phyloP scores from a whole-genome alignment of 768 basidiomycete genomes.

The Auricularia cornea region DNA sequence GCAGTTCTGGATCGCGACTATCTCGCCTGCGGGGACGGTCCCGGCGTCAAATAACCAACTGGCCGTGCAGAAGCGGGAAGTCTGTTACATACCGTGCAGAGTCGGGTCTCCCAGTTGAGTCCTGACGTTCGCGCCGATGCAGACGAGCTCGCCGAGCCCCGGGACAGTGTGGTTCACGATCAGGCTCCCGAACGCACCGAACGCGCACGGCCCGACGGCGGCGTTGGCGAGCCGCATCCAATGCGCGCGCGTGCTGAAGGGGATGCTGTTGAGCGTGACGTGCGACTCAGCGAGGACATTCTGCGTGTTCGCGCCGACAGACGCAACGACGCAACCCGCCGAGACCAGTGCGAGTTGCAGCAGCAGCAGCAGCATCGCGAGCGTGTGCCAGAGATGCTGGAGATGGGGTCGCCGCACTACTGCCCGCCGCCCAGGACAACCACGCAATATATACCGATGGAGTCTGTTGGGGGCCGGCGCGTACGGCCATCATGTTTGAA shows the following conservation, averaged over 20 bases:
- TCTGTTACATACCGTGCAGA: background rate
- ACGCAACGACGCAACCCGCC: too few species aligned
- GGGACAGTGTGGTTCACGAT: background rate
- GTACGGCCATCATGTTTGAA: too few species aligned
- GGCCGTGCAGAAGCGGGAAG: too few species aligned
- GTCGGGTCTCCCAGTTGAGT: background rate
- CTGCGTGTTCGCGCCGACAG: background rate
- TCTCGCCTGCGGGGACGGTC: background rate
- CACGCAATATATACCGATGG: too few species aligned
- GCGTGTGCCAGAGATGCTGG: too few species aligned
- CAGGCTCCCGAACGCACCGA: background rate
- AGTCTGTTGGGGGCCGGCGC: too few species aligned
- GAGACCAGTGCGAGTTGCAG: too few species aligned
- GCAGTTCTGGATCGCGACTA: slow-evolving; percentile 2
- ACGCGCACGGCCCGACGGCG: background rate
- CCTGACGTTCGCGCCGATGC: background rate
- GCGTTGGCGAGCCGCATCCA: background rate
- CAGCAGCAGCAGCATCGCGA: too few species aligned
- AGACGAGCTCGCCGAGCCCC: background rate
- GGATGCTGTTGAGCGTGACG: background rate
- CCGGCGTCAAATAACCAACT: background rate
- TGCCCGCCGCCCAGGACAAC: too few species aligned
- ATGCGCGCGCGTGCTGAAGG: background rate
- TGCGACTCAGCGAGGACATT: background rate
- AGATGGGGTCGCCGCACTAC: too few species aligned